These are phyloP conservation scores for Suillus sp. DNA, from an alignment of 768 basidiomycete genomes.

Conservation along the genomic window DNA sequence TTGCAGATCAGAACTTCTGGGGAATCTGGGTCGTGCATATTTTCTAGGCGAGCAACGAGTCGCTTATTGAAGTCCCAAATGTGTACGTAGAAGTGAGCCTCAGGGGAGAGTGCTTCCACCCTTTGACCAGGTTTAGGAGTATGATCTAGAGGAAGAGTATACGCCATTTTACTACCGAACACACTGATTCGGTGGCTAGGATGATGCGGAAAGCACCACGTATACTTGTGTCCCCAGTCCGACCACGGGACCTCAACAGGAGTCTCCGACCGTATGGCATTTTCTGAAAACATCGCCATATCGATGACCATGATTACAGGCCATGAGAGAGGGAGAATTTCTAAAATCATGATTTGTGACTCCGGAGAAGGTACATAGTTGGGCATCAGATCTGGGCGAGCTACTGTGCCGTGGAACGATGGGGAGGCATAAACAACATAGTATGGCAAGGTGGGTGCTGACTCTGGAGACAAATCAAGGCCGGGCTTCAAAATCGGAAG, in stretches of 20 bases:
- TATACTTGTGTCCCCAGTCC: constrained; percentile 5
- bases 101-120: background rate
- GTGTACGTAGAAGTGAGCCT: background rate
- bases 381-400: background rate
- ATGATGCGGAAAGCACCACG: constrained; percentile 4
- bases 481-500: background rate
- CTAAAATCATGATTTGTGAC: constrained; percentile 1
- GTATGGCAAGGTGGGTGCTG: background rate
- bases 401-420: background rate
- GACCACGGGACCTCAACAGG: background rate
- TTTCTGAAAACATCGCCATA: background rate
- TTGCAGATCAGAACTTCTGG: background rate
- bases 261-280: background rate
- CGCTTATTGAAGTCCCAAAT: constrained; percentile 9
- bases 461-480: no score
- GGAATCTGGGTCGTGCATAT: no score
- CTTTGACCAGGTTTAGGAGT: constrained; percentile 3
- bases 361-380: constrained; percentile 1
- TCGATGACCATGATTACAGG: background rate
- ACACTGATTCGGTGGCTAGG: constrained; percentile 3
- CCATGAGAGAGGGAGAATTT: background rate
- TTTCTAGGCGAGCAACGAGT: background rate
- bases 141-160: background rate
- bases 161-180: constrained; percentile 6
- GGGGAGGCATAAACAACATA: background rate